Evolutionary conservation across 352 stramenopile genomes (phyloP).

Genomic region (Globisporangium polare): DNA sequence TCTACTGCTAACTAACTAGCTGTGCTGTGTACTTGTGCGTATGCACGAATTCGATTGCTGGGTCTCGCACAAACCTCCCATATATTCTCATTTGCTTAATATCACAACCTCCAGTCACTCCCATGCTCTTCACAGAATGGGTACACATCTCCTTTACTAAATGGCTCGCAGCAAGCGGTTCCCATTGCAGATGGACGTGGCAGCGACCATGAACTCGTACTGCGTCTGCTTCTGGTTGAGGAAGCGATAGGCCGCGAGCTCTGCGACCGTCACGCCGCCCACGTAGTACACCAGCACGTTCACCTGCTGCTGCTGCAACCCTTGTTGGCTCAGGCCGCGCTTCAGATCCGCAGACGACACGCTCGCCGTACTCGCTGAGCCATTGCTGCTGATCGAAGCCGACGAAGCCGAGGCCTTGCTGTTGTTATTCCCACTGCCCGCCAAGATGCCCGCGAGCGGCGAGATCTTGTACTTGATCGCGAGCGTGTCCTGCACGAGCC

Average conservation of each 20-base stretch:
- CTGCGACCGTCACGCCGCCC: conserved; percentile 77
- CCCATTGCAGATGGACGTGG: conserved; percentile 72
- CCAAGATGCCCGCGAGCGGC: conserved; percentile 13
- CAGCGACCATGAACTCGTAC: conserved; percentile 63
- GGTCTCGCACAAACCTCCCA: no score
- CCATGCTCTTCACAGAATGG: neutral
- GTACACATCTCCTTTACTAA: conserved; percentile 13
- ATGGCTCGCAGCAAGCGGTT: conserved; percentile 60
- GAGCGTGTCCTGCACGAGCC: conserved; percentile 69
- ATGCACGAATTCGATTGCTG: neutral
- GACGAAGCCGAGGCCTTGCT: conserved; percentile 5
- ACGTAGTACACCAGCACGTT: conserved; percentile 81
- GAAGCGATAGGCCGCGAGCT: conserved; percentile 73
- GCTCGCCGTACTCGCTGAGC: neutral
- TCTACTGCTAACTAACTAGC: neutral
- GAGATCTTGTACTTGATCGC: conserved; percentile 61
- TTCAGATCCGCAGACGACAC: conserved; percentile 3
- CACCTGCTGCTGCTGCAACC: neutral
- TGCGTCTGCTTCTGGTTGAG: conserved; percentile 64
- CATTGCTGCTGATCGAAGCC: conserved; percentile 1
- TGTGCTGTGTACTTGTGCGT: neutral
- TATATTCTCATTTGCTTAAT: neutral
- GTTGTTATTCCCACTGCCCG: neutral
- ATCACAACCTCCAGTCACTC: neutral
- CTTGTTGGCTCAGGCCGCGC: conserved; percentile 1